These are phyloP conservation scores for Psilocybe mexicana DNA, from an alignment of 1,284 basidiomycete species.

Conservation along the genomic window DNA sequence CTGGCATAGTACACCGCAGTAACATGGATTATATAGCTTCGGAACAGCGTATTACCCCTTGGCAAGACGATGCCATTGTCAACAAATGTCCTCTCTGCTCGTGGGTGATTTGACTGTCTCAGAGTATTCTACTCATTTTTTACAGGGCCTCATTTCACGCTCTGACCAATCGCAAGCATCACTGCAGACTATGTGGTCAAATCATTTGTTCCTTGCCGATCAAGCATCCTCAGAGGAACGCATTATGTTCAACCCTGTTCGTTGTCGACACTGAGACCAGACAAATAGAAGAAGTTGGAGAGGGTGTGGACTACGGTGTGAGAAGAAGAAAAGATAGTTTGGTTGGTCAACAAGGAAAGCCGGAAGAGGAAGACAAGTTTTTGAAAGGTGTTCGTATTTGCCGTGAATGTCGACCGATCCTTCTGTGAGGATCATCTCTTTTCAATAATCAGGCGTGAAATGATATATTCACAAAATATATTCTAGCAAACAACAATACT, in stretches of 20 bases:
- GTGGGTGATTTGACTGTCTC: conserved; percentile 46
- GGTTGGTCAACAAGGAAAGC: conserved; percentile 25
- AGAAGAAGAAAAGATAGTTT: conserved; percentile 39
- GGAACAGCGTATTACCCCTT: conserved; percentile 93
- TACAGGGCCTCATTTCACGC: conserved; percentile 80
- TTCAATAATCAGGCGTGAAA: too few species aligned
- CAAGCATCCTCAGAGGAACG: conserved; percentile 67
- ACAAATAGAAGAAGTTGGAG: conserved; percentile 81
- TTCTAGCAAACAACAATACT: conserved; percentile 76
- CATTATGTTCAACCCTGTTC: conserved; percentile 77
- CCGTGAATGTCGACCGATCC: conserved; percentile 73
- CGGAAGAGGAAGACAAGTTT: conserved; percentile 28
- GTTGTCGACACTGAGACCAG: conserved; percentile 77
- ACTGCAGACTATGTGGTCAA: conserved; percentile 92
- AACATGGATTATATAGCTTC: conserved; percentile 47
- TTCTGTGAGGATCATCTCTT: conserved; percentile 57
- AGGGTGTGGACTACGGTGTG: conserved; percentile 86
- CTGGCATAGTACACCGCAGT: conserved; percentile 5
- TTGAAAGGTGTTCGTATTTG: conserved; percentile 85
- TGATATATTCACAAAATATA: conserved; percentile 4
- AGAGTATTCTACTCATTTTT: conserved; percentile 1
- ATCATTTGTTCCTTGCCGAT: conserved; percentile 91
- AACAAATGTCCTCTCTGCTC: conserved; percentile 84
- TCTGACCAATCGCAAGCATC: conserved; percentile 92
- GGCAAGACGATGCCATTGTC: conserved; percentile 84